Conservation (phyloP, 2,329 filamentous ascomycete species). For the Zymoseptoria ardabiliae region DNA sequence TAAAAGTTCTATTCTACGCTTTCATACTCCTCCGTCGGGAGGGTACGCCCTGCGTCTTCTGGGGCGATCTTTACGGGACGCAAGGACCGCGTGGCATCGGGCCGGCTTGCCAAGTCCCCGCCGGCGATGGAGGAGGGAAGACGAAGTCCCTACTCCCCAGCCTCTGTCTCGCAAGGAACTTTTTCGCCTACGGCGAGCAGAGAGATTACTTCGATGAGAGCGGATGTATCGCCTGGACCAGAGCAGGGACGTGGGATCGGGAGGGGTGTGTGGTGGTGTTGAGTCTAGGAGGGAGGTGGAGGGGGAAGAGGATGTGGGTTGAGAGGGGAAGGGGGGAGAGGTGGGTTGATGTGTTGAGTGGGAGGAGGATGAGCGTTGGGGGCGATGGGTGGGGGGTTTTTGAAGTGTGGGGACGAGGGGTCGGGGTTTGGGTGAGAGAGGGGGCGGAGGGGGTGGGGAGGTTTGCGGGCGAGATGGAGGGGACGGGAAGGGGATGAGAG, state of each 20-base stretch:
- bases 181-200: conserved; percentile 61
- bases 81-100: conserved; percentile 43
- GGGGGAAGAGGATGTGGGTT: conserved; percentile 53
- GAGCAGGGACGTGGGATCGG: conserved; percentile 40
- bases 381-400: conserved; percentile 54
- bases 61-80: conserved; percentile 62
- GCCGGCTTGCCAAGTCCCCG: conserved; percentile 31
- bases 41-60: conserved; percentile 63
- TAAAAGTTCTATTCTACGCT: conserved; percentile 65
- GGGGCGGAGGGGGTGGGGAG: conserved; percentile 45
- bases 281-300: conserved; percentile 21
- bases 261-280: conserved; percentile 29
- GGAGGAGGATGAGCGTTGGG: conserved; percentile 51
- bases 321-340: conserved; percentile 49
- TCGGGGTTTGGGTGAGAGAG: conserved; percentile 56
- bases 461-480: conserved; percentile 26
- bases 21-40: conserved; percentile 60
- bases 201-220: conserved; percentile 55
- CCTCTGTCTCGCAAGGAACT: conserved; percentile 54
- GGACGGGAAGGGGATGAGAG: too few species aligned
- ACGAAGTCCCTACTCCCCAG: conserved; percentile 43
- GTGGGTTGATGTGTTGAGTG: conserved; percentile 55
- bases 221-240: conserved; percentile 56
- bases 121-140: conserved; percentile 20
- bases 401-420: conserved; percentile 45